Percentiles rank a stretch among this genome's conserved stretches.
These are phyloP conservation scores for Penstemon eatonii DNA, from an alignment of 257 asterid species.

Conservation along the genomic window DNA sequence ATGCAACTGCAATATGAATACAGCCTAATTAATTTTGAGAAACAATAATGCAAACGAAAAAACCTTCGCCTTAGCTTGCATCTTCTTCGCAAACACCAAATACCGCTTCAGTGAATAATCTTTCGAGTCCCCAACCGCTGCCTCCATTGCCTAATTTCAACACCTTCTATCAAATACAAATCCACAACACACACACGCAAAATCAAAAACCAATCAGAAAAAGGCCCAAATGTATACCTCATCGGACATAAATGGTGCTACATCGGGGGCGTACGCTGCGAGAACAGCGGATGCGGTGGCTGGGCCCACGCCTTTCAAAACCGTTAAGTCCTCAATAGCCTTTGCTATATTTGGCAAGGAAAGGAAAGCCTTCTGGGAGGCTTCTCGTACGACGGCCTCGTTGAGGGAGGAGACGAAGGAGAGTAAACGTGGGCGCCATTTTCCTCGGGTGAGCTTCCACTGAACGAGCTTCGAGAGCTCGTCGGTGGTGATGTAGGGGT, in stretches of 20 bases:
- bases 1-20: not conserved
- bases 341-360: slow-evolving; percentile 63
- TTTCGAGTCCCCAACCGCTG: slow-evolving; percentile 64
- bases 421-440: slow-evolving; percentile 82
- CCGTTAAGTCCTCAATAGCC: slow-evolving; percentile 66
- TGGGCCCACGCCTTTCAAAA: slow-evolving; percentile 85
- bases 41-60: slow-evolving; percentile 12
- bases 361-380: slow-evolving; percentile 71
- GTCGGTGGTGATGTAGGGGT: slow-evolving; percentile 55
- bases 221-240: slow-evolving; percentile 40
- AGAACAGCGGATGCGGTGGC: slow-evolving; percentile 95
- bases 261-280: slow-evolving; percentile 80
- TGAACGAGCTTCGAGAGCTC: slow-evolving; percentile 79
- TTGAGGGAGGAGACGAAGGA: slow-evolving; percentile 62
- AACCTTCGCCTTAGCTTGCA: slow-evolving; percentile 74
- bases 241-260: slow-evolving; percentile 91
- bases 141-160: slow-evolving; percentile 64
- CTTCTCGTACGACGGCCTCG: slow-evolving; percentile 59
- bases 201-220: not conserved
- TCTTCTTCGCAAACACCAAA: slow-evolving; percentile 56
- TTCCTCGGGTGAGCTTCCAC: slow-evolving; percentile 90
- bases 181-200: not conserved
- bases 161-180: not conserved
- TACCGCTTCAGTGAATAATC: slow-evolving; percentile 80
- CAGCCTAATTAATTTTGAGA: not conserved